These are phyloP conservation scores for Fusarium chlamydosporum DNA, from an alignment of 2,329 filamentous ascomycete genomes.

Conservation along the genomic window DNA sequence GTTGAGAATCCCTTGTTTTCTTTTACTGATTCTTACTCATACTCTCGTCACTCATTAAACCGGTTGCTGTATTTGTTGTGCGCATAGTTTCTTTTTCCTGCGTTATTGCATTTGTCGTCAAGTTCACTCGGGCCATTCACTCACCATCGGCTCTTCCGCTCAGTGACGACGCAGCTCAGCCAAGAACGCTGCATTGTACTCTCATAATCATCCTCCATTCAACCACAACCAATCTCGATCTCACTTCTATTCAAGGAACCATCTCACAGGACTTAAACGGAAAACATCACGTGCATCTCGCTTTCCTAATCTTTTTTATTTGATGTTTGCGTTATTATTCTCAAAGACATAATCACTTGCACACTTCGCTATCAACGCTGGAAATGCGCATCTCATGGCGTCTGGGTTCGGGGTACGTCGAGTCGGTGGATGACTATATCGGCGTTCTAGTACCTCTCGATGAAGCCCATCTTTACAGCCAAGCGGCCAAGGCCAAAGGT, in stretches of 20 bases:
- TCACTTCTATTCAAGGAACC: conserved; percentile 10
- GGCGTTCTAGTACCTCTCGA: conserved; percentile 68
- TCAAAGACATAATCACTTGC: conserved; percentile 20
- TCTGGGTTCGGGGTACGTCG: conserved; percentile 54
- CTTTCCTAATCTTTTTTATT: not conserved
- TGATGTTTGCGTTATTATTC: conserved; percentile 15
- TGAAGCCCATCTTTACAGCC: conserved; percentile 69
- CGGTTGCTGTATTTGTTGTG: not conserved
- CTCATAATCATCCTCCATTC: conserved; percentile 20
- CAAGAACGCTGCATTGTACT: conserved; percentile 13
- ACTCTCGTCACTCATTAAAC: conserved; percentile 23
- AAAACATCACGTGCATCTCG: conserved; percentile 20
- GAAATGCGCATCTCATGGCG: conserved; percentile 53
- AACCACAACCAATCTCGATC: conserved; percentile 1
- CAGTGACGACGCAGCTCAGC: conserved; percentile 44
- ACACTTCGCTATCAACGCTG: conserved; percentile 6
- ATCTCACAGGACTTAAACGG: conserved; percentile 7
- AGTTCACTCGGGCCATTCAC: conserved; percentile 4
- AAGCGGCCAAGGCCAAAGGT: conserved; percentile 64
- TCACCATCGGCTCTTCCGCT: conserved; percentile 28
- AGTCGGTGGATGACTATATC: conserved; percentile 65
- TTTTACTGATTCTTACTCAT: conserved; percentile 11
- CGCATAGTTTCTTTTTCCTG: conserved; percentile 5
- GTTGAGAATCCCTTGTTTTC: conserved; percentile 29
- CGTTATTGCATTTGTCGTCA: not conserved